Evolutionary conservation across 352 stramenopile species (phyloP).

Genomic region (Thalassiosira oceanica): DNA sequence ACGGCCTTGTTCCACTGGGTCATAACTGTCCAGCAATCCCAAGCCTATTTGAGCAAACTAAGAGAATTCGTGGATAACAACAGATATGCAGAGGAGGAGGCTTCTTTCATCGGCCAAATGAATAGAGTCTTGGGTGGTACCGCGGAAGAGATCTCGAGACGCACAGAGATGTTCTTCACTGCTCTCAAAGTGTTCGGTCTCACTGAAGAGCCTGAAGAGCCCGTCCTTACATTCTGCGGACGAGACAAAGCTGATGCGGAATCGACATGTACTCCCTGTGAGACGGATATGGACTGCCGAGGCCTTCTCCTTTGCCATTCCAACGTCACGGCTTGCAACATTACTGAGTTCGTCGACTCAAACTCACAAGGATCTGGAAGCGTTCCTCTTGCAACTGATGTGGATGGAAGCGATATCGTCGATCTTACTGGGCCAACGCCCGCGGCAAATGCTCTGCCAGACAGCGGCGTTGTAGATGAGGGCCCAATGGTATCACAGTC

Average conservation of each 20-base stretch:
- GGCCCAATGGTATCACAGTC: not conserved
- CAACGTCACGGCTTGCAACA: constrained; percentile 1
- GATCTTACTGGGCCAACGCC: not conserved
- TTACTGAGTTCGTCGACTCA: not conserved
- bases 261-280: constrained; percentile 9
- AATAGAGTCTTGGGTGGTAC: constrained; percentile 33
- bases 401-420: not conserved
- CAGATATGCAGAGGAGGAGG: constrained; percentile 20
- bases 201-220: not conserved
- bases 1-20: constrained; percentile 56
- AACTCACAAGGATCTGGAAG: constrained; percentile 2
- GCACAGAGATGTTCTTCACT: constrained; percentile 28
- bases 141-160: constrained; percentile 14
- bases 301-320: constrained; percentile 17
- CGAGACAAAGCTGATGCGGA: constrained; percentile 7
- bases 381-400: constrained; percentile 1
- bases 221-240: constrained; percentile 9
- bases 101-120: constrained; percentile 34
- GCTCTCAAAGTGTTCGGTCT: constrained; percentile 34
- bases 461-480: too few relatives aligned
- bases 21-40: constrained; percentile 29
- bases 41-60: constrained; percentile 29
- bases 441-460: not conserved
- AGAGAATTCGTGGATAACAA: constrained; percentile 36
- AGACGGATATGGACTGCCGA: constrained; percentile 10